Conservation (phyloP, 2,329 filamentous ascomycete species). For the Gnomoniopsis sp. region DNA sequence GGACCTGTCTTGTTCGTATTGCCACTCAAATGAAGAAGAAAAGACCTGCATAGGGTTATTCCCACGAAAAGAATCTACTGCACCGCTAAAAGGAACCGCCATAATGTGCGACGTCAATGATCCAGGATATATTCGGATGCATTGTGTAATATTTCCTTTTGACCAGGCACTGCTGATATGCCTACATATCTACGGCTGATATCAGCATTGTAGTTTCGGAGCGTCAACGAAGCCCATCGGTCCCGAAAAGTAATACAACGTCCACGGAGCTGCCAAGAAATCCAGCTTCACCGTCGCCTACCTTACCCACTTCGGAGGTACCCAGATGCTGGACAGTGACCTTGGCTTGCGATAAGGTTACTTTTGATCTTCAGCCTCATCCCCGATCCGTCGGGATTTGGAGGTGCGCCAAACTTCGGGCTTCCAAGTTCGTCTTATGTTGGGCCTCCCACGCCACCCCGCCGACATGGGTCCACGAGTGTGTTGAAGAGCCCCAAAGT, state of each 20-base stretch:
- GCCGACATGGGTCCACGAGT: no score
- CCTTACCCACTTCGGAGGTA: neutral
- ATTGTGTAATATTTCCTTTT: neutral
- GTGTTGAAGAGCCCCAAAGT: no score
- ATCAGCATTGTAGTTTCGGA: slow-evolving; percentile 12
- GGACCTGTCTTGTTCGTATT: neutral
- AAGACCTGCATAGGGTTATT: neutral
- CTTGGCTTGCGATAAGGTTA: no score
- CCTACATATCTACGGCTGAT: slow-evolving; percentile 11
- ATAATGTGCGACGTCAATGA: neutral
- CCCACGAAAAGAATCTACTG: slow-evolving; percentile 3
- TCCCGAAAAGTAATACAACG: slow-evolving; percentile 3
- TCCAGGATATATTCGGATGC: neutral
- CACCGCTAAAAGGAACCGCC: slow-evolving; percentile 4
- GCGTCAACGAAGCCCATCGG: neutral
- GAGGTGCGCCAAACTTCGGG: no score
- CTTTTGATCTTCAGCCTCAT: neutral
- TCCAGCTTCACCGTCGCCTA: neutral
- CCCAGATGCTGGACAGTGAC: neutral
- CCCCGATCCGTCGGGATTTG: neutral
- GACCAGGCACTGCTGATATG: neutral
- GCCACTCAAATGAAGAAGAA: no score
- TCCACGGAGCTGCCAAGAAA: slow-evolving; percentile 1
- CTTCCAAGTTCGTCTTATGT: no score
- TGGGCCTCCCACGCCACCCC: no score